Conservation (phyloP, 257 asterid genomes). For the Solanum rostratum region DNA sequence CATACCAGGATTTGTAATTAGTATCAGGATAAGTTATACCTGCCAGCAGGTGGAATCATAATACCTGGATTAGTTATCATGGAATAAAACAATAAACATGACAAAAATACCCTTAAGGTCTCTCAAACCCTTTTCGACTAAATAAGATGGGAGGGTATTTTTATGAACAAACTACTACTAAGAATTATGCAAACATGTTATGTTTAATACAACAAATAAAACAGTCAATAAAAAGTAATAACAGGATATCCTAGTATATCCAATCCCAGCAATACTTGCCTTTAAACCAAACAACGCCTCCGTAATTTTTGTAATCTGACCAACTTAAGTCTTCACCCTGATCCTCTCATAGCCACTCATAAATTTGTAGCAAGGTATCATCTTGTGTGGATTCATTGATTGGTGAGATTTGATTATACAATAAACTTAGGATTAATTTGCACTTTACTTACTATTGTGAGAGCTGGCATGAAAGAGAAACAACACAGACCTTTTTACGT, state of each 20-base stretch:
- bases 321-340: not conserved
- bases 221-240: too few species aligned
- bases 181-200: too few species aligned
- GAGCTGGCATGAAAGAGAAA: not conserved
- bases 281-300: not conserved
- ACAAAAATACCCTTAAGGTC: not conserved
- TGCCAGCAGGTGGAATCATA: not conserved
- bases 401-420: not conserved
- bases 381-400: not conserved
- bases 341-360: not conserved
- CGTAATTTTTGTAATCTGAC: not conserved
- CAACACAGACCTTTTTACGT: not conserved
- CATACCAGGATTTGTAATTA: not conserved
- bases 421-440: not conserved
- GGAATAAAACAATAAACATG: not conserved
- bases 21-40: not conserved
- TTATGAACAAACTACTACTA: too few species aligned
- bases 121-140: too few species aligned
- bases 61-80: not conserved
- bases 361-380: not conserved
- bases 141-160: too few species aligned
- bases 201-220: too few species aligned
- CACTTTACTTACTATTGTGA: not conserved
- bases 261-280: not conserved
- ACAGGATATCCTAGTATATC: not conserved